Base-by-base conservation (phyloP, 148 eudicot genomes). In the Polygonum maritimum region DNA sequence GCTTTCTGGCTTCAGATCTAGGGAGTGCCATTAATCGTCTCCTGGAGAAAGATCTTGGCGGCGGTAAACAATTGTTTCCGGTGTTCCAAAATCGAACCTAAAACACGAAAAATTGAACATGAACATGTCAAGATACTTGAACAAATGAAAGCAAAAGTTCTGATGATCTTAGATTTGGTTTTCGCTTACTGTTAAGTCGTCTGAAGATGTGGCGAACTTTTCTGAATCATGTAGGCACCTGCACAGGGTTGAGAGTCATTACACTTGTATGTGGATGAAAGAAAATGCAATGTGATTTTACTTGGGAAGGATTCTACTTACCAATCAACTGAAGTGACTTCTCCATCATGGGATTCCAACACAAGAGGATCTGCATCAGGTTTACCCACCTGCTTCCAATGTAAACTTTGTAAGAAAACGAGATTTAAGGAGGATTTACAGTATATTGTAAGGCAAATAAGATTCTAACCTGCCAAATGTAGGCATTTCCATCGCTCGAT, bases 281-380 rank as follows among this genome's bases (percentile, higher is more conserved):
- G 31, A 26, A 47, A 71, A 18, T 19, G 22, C 2, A 22, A 0
- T 78, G 18, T 5, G 39, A 48, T 40, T 74, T n/a, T 45, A 12
- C 36, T 52, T 31, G 47, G 47, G 15, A 73, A 74, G 35, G 16
- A 15, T 14, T 67, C 15, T n/a, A 26, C 71, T 7, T 88, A 95
- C 98, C 98, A 95, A 84, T 89, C 92, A 73, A 95, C 94, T 48
- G 96, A 86, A 63, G 97, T 92, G 77, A 90, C 94, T 85, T 95
- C 97, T 78, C 89, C 91, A n/a, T 85, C 90, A 82, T 95, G 99
- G 84, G 86, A 81, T 80, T 81, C 71, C 79, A 92, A 76, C 19
- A 77, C 48, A 62, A 87, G 84, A 38, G 99, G 98, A 79, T 86
- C 89, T 15, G 70, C 80, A 52, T 84, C 57, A 49, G 99, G 94